Conservation (phyloP, 345 rosid species). For the Eucalyptus rudis region DNA sequence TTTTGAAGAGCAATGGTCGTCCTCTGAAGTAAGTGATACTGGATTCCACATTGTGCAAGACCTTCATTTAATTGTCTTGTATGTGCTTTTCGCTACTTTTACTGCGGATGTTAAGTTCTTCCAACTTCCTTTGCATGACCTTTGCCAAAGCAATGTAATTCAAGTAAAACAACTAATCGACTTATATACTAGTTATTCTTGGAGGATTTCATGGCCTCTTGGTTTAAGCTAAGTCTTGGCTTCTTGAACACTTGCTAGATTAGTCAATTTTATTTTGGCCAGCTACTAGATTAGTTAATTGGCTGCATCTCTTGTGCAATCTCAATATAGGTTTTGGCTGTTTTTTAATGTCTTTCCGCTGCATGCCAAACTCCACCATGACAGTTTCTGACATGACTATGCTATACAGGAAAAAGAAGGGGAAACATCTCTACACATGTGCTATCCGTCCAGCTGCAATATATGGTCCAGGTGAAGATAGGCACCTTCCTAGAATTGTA, state of each 20-base stretch:
- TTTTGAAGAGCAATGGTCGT: slow-evolving; percentile 60
- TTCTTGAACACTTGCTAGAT: background rate
- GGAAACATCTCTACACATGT: slow-evolving; percentile 57
- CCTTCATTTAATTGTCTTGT: background rate
- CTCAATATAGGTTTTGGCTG: background rate
- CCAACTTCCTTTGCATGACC: background rate
- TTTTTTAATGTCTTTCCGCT: background rate
- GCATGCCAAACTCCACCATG: background rate
- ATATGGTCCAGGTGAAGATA: slow-evolving; percentile 91
- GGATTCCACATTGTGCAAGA: background rate
- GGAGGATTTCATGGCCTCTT: background rate
- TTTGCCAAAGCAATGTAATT: background rate
- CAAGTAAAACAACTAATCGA: background rate
- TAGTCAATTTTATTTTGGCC: background rate
- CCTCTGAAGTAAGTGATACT: slow-evolving; percentile 52
- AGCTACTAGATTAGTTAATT: background rate
- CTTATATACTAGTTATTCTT: background rate
- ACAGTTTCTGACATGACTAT: background rate
- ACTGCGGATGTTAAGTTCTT: background rate
- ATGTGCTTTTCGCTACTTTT: background rate
- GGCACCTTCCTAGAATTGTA: slow-evolving; percentile 83
- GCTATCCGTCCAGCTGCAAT: slow-evolving; percentile 92
- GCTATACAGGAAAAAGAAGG: slow-evolving; percentile 33
- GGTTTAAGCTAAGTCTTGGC: background rate
- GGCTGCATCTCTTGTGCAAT: background rate